A percentile compares a stretch with the other conserved stretches of the same genome.
phyloP scores from a whole-genome alignment of 129 eudicot species.

The Pulicaria dysenterica region DNA sequence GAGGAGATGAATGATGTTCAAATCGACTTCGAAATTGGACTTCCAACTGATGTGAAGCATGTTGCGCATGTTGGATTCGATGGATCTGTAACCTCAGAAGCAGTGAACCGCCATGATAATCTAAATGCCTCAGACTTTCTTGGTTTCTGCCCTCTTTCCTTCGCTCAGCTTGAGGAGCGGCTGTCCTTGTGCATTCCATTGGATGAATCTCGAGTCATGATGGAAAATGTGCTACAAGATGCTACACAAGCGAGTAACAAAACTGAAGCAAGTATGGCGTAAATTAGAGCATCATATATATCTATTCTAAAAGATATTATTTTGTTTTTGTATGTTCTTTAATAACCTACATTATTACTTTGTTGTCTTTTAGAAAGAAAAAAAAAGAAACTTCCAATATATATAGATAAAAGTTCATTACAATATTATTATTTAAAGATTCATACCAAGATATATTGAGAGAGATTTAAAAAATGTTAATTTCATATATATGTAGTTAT shows the following conservation, averaged over 20 bases:
- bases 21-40: constrained; percentile 66
- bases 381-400: no score
- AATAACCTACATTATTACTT: no score
- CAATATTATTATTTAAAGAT: no score
- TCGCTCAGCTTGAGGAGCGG: constrained; percentile 40
- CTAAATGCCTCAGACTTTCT: constrained; percentile 30
- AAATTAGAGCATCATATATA: background rate
- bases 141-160: constrained; percentile 40
- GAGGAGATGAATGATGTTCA: constrained; percentile 54
- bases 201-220: constrained; percentile 23
- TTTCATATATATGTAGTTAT: no score
- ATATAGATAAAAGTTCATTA: no score
- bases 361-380: no score
- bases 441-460: no score
- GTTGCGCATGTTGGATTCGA: constrained; percentile 85
- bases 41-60: constrained; percentile 81
- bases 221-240: constrained; percentile 2
- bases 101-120: constrained; percentile 28
- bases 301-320: no score
- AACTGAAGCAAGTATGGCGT: constrained; percentile 19
- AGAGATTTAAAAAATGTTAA: no score
- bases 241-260: constrained; percentile 21
- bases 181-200: constrained; percentile 31
- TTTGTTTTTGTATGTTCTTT: no score
- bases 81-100: constrained; percentile 54